phyloP scores from a whole-genome alignment of 108 stramenopile genomes.

The Cyclostephanos invisitatus region DNA sequence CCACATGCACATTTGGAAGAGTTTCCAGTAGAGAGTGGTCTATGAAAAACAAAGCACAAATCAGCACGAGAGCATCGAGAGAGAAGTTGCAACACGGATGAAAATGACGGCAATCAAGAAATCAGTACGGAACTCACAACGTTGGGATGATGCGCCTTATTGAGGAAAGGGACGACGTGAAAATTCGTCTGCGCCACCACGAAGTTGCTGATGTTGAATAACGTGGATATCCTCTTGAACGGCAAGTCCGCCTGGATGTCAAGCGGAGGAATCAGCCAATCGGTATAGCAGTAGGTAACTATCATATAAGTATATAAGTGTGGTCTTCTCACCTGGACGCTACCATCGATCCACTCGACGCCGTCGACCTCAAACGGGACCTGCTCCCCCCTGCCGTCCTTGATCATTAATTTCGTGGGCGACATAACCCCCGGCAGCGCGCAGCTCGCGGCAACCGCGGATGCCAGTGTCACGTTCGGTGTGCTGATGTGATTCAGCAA shows the following conservation, averaged over 20 bases:
- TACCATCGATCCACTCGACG: conserved; percentile 94
- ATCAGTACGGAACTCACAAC: conserved; percentile 5
- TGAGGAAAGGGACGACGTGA: conserved; percentile 89
- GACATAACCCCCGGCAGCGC: conserved; percentile 92
- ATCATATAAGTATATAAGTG: too few species aligned
- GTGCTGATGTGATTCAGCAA: conserved; percentile 92
- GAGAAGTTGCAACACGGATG: conserved; percentile 4
- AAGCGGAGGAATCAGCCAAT: too few species aligned
- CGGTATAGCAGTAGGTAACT: too few species aligned
- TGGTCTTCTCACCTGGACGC: conserved; percentile 47
- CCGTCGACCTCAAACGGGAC: conserved; percentile 94
- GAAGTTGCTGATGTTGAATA: conserved; percentile 90
- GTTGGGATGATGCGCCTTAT: conserved; percentile 84
- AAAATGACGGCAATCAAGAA: conserved; percentile 16
- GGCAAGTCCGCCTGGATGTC: conserved; percentile 81
- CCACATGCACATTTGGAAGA: conserved; percentile 87
- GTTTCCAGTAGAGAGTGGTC: conserved; percentile 68
- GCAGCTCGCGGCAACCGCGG: conserved; percentile 89
- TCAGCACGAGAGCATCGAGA: neutral
- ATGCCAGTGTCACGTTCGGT: conserved; percentile 88
- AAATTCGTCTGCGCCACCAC: conserved; percentile 93
- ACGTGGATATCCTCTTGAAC: conserved; percentile 88
- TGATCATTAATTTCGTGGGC: conserved; percentile 84
- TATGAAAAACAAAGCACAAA: neutral
- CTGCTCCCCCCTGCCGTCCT: conserved; percentile 75